Base-by-base conservation (phyloP, 2,329 filamentous ascomycete species). In the Pseudogymnoascus sp. region DNA sequence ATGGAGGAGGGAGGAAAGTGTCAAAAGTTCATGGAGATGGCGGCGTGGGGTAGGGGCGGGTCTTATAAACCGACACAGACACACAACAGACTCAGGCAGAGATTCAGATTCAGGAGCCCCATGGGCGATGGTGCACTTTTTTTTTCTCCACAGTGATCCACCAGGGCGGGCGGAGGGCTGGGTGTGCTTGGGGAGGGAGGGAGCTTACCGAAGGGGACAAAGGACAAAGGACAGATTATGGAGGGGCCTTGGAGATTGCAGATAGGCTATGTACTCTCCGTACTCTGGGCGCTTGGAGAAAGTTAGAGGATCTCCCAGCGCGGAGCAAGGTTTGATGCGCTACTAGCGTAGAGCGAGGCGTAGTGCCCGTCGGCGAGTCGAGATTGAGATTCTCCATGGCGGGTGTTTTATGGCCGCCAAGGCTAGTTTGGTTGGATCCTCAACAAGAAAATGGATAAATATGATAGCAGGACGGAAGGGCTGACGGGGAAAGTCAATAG, bases 381-480 rank as follows among this genome's bases (percentile, higher is more conserved):
- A 55, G 45, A 33, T 55, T 33, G 45, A 55, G 45, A 55, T 19
- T 55, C 45, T 55, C 45, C 45, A 55, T 33, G 45, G 45, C 4
- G 7, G 26, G 26, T 52, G 26, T 52, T 16, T 23, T 31, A 6
- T 55, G n/a, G n/a, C 45, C 10, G 45, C 45, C 45, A 55, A 55
- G 45, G 26, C 45, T 33, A 7, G 45, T 55, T 55, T 55, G 45
- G 45, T 55, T 55, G 45, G 45, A 55, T 55, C 45, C 45, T 55
- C 45, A 55, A 55, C 45, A 55, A 55, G 45, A 55, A 45, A 55
- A 55, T 55, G 45, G 45, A 19, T 55, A 55, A 55, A 55, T 52
- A 16, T 52, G 45, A 29, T n/a, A 26, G 7, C 4, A 45, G n/a
- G 23, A 26, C 5, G 23, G 23, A 26, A 4, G 23, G 23, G 23